Percentiles rank a stretch among this genome's conserved stretches.
Evolutionary conservation across 306 rosid genomes (phyloP).

Genomic region (Rosa lucieae): DNA sequence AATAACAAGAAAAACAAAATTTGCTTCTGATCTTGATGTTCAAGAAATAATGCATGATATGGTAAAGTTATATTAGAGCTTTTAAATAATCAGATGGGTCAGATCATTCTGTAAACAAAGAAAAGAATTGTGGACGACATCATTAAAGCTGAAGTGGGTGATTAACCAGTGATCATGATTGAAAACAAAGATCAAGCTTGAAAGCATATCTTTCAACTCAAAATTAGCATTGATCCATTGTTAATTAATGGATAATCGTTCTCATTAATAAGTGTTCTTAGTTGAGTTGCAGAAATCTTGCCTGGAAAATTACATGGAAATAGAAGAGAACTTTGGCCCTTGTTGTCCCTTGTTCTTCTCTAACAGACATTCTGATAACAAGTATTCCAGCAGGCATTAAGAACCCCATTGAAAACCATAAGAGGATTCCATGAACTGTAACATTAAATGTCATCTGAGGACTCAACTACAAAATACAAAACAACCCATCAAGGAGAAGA

Average conservation of each 20-base stretch:
- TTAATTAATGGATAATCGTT: background rate
- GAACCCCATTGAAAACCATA: slow-evolving; percentile 87
- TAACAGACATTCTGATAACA: slow-evolving; percentile 54
- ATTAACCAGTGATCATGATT: slow-evolving; percentile 24
- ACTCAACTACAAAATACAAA: slow-evolving; percentile 46
- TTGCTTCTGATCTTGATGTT: slow-evolving; percentile 20
- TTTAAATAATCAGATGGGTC: slow-evolving; percentile 22
- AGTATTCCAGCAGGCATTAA: slow-evolving; percentile 86
- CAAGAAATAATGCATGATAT: slow-evolving; percentile 19
- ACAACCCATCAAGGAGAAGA: background rate
- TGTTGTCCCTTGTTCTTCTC: slow-evolving; percentile 50
- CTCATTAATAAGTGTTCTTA: background rate
- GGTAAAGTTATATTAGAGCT: background rate
- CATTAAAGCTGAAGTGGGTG: slow-evolving; percentile 63
- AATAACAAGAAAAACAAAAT: background rate
- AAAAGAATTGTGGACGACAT: slow-evolving; percentile 42
- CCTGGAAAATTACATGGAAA: slow-evolving; percentile 83
- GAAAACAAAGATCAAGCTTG: slow-evolving; percentile 26
- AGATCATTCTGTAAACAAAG: slow-evolving; percentile 12
- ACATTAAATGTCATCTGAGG: slow-evolving; percentile 57
- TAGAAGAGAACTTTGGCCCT: slow-evolving; percentile 62
- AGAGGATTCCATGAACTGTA: slow-evolving; percentile 70
- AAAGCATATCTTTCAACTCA: background rate
- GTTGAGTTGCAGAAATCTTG: slow-evolving; percentile 19
- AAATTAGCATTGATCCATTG: background rate